A percentile compares a stretch with the other conserved stretches of the same genome.
These are phyloP conservation scores for Pleurotus salmoneostramineus DNA, from an alignment of 768 basidiomycete genomes.

Conservation along the genomic window DNA sequence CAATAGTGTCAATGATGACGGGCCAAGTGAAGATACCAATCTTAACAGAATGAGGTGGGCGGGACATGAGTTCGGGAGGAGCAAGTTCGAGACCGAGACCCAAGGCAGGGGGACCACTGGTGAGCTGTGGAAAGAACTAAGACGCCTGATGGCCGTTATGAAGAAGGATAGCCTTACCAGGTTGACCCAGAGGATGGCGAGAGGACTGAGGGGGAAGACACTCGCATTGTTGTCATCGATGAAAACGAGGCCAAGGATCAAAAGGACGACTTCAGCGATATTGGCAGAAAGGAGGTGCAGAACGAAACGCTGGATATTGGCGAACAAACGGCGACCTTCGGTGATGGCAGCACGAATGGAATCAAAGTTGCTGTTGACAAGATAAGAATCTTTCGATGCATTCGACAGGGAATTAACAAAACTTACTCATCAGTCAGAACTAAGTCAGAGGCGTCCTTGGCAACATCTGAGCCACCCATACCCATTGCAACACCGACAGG, in stretches of 20 bases:
- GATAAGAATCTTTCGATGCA: not conserved
- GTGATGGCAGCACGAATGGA: constrained; percentile 53
- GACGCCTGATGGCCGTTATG: no score
- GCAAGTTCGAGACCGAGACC: constrained; percentile 50
- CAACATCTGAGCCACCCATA: constrained; percentile 27
- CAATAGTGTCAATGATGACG: constrained; percentile 30
- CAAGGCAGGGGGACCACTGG: constrained; percentile 50
- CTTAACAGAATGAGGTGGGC: constrained; percentile 34
- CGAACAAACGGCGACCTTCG: constrained; percentile 53
- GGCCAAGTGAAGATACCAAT: constrained; percentile 34
- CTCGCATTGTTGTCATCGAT: constrained; percentile 40
- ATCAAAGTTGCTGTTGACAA: constrained; percentile 41
- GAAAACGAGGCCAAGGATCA: constrained; percentile 58
- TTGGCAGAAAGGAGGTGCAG: constrained; percentile 51
- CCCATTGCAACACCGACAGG: constrained; percentile 14
- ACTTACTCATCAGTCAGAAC: constrained; percentile 82
- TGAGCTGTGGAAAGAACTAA: constrained; percentile 17
- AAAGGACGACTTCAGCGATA: constrained; percentile 48
- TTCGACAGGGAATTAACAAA: constrained; percentile 49
- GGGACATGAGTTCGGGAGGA: constrained; percentile 44
- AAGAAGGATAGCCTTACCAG: constrained; percentile 26
- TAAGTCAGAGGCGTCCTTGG: constrained; percentile 44
- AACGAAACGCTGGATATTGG: constrained; percentile 54
- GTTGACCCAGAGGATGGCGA: constrained; percentile 49
- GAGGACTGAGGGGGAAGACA: constrained; percentile 55